Base-by-base conservation (phyloP, 208 protist genomes). In the Vickermania ingenoplastis region DNA sequence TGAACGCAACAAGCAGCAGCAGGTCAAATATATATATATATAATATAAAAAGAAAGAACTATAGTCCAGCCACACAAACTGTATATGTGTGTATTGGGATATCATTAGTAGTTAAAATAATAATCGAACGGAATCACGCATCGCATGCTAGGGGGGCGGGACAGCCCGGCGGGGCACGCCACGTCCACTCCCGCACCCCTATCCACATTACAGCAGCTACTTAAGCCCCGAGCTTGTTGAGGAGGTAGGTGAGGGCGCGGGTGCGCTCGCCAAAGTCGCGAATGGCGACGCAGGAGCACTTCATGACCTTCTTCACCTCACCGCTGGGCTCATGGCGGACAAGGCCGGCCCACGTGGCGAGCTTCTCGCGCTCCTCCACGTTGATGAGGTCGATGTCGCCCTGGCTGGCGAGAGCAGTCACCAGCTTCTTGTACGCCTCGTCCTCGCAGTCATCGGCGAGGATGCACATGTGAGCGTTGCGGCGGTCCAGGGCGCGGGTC, bases 391-490 rank as follows among this genome's bases (percentile, higher is more conserved):
- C 82, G 64, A 94, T 86, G 55, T 86, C 74, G 53, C 83, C 73
- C 71, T 92, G 86, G 57, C 77, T 81, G 57, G 79, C 71, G 29
- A 96, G 84, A 48, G 83, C 85, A 5, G 71, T 85, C 59, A 96
- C 77, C 41, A 96, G 86, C 59, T 90, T 92, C 81, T 94, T 96
- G 84, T 94, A 96, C 57, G 80, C 82, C 76, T 86, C 85, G 64
- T 96, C 86, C 60, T 96, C 89, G 76, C 86, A 94, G 75, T 94
- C 86, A 23, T 94, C 86, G 45, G 89, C 86, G 56, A 96, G 85
- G 53, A 96, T 79, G 71, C 81, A 91, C 60, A 96, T 75, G 70
- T 89, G 81, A 28, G 81, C 89, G 61, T 66, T 81, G 73, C 82
- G 78, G 72, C 81, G 79, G 73, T 96, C 82, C 24, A 96, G 80